These are phyloP conservation scores for Isabelozyma gotoi DNA, from an alignment of 805 yeast genomes.

Conservation along the genomic window DNA sequence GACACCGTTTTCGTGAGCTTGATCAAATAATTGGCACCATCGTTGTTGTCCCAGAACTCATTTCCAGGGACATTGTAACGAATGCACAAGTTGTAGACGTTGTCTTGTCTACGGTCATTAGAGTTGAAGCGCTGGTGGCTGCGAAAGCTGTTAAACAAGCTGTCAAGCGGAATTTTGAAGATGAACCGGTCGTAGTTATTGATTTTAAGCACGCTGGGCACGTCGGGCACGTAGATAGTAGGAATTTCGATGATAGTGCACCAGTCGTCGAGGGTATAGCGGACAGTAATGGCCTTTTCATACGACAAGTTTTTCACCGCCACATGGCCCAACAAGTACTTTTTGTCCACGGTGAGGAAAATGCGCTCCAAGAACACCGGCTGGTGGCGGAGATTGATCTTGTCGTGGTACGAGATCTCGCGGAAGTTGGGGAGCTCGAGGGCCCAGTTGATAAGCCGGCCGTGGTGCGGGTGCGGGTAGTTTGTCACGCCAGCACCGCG, in stretches of 20 bases:
- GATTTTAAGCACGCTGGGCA: slow-evolving; percentile 47
- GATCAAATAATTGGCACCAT: slow-evolving; percentile 55
- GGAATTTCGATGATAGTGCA: slow-evolving; percentile 66
- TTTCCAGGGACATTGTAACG: slow-evolving; percentile 47
- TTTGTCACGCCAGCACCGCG: slow-evolving; percentile 9
- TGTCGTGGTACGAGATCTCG: slow-evolving; percentile 45
- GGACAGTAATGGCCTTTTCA: slow-evolving; percentile 63
- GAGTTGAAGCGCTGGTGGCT: slow-evolving; percentile 5
- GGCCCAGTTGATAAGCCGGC: slow-evolving; percentile 39
- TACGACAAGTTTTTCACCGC: slow-evolving; percentile 76
- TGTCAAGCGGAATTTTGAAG: slow-evolving; percentile 56
- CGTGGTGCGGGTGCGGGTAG: slow-evolving; percentile 19
- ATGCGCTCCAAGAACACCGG: slow-evolving; percentile 66
- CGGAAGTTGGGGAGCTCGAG: slow-evolving; percentile 44
- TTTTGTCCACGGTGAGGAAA: slow-evolving; percentile 57
- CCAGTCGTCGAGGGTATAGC: slow-evolving; percentile 84
- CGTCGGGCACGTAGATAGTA: slow-evolving; percentile 58
- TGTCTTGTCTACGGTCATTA: slow-evolving; percentile 13
- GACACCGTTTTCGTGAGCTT: slow-evolving; percentile 30
- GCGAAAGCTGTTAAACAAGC: slow-evolving; percentile 33
- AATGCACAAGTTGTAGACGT: slow-evolving; percentile 51
- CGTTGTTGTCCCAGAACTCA: slow-evolving; percentile 82
- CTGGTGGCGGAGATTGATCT: slow-evolving; percentile 20
- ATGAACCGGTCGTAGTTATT: slow-evolving; percentile 69
- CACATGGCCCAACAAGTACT: slow-evolving; percentile 65